Percentiles rank a stretch among this genome's conserved stretches.
Conservation (phyloP, 371 early-diverging fungal genomes). For the Zopfochytrium polystomum region DNA sequence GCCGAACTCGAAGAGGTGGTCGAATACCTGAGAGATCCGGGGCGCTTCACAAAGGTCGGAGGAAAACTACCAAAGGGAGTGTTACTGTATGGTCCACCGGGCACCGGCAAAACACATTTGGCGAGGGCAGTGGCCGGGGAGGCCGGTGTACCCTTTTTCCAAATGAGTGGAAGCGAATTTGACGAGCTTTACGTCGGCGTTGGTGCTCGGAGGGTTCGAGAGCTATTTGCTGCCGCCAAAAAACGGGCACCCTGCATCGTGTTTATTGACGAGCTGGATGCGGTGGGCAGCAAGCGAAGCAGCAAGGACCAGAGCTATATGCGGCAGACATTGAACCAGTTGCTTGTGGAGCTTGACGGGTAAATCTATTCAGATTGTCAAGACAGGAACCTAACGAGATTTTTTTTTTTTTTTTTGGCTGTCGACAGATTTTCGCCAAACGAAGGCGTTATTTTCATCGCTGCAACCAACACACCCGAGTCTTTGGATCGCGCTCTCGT, state of each 20-base stretch:
- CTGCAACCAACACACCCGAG: conserved; percentile 99
- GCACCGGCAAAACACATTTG: conserved; percentile 87
- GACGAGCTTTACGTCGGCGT: conserved; percentile 99
- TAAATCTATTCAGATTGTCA: conserved; percentile 33
- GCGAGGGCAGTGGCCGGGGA: conserved; percentile 70
- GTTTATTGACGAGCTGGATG: conserved; percentile 99
- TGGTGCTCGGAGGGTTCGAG: conserved; percentile 75
- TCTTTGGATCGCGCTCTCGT: conserved; percentile 95
- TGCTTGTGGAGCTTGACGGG: conserved; percentile 95
- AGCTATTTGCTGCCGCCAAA: conserved; percentile 89
- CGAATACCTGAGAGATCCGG: conserved; percentile 88
- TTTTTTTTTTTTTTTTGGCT: too few species aligned
- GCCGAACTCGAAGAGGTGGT: conserved; percentile 94
- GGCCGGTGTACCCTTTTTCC: conserved; percentile 95
- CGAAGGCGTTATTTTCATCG: conserved; percentile 95
- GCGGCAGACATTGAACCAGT: conserved; percentile 95
- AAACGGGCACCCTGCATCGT: conserved; percentile 96
- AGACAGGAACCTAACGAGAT: too few species aligned
- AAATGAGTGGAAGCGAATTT: conserved; percentile 96
- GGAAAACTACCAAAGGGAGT: conserved; percentile 94
- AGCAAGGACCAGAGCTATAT: conserved; percentile 90
- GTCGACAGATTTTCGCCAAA: conserved; percentile 73
- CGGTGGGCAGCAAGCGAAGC: conserved; percentile 95
- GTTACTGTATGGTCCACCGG: conserved; percentile 98
- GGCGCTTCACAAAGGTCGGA: conserved; percentile 85